Base-by-base conservation (phyloP, 2,329 filamentous ascomycete genomes). In the Scedosporium dehoogii region DNA sequence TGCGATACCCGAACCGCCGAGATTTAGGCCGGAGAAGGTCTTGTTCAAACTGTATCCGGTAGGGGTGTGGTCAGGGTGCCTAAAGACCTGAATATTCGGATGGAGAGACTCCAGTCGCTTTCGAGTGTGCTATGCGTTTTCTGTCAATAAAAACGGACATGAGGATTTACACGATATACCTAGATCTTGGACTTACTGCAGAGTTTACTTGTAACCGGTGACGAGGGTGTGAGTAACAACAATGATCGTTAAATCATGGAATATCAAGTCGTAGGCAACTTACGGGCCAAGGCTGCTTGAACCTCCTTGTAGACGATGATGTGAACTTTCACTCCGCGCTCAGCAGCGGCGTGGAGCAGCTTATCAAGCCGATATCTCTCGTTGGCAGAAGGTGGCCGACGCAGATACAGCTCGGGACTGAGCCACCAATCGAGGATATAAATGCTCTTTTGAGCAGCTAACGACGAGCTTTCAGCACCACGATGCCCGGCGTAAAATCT, bases 261-360 rank as follows among this genome's bases (percentile, higher is more conserved):
- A 21, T 18, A 27, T 10, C 25, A 10, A 33, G 14, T 7, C 2
- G 55, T 7, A 1, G 16, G 73, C 60, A 69, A 85, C 88, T 82
- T 81, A 91, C 88, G 79, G 48, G 89, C 92, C 69, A 96, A 76
- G 46, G 91, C 89, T 69, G 91, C 88, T 3, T 89, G 85, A 6
- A 93, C 90, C 75, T 97, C 92, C 75, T 96, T 96, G 77, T 96
- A 96, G 10, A 96, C 90, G 61, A 96, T 92, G 60, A 96, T 81
- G 68, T 92, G 88, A 68, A 96, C 81, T 68, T 88, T 85, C 56
- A 96, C 92, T 51, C 92, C 92, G 53, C 92, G 85, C 74, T 93
- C 83, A 27, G 92, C 91, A 7, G 91, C 92, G 62, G 87, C 87
- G 68, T 89, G 82, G 58, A 96, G 83, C 86, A 96, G 87, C 59